Conservation (phyloP, 805 yeast genomes). For the Spathaspora arborariae region DNA sequence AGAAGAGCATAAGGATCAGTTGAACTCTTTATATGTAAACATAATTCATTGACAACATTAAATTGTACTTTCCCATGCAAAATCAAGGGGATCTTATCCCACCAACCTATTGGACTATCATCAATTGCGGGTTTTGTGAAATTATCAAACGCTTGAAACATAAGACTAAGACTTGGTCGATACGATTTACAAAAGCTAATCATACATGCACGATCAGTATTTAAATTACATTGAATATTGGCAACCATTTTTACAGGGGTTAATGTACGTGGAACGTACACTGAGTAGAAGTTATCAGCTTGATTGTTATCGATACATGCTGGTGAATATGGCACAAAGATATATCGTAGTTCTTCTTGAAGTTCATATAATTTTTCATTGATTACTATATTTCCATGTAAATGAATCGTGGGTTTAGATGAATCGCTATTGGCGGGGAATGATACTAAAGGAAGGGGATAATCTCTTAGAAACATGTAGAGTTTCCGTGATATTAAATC, state of each 20-base stretch:
- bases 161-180: constrained; percentile 56
- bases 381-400: constrained; percentile 47
- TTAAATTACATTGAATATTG: constrained; percentile 44
- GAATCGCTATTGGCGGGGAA: constrained; percentile 36
- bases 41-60: constrained; percentile 48
- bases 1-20: constrained; percentile 53
- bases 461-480: constrained; percentile 48
- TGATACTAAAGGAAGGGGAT: constrained; percentile 53
- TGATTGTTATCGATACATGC: constrained; percentile 27
- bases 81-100: constrained; percentile 52
- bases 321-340: constrained; percentile 59
- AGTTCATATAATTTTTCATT: constrained; percentile 51
- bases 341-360: constrained; percentile 41
- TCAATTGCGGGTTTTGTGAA: constrained; percentile 44
- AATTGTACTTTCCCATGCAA: constrained; percentile 52
- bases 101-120: constrained; percentile 45
- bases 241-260: constrained; percentile 57
- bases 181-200: constrained; percentile 64
- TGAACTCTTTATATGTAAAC: constrained; percentile 61
- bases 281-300: constrained; percentile 52
- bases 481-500: constrained; percentile 41
- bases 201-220: constrained; percentile 45
- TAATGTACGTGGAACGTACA: constrained; percentile 56
- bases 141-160: constrained; percentile 38
- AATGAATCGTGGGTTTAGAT: constrained; percentile 21